Percentiles rank a stretch among this genome's conserved stretches.
Conservation (phyloP, 495 filamentous ascomycete species). For the Apodospora peruviana region DNA sequence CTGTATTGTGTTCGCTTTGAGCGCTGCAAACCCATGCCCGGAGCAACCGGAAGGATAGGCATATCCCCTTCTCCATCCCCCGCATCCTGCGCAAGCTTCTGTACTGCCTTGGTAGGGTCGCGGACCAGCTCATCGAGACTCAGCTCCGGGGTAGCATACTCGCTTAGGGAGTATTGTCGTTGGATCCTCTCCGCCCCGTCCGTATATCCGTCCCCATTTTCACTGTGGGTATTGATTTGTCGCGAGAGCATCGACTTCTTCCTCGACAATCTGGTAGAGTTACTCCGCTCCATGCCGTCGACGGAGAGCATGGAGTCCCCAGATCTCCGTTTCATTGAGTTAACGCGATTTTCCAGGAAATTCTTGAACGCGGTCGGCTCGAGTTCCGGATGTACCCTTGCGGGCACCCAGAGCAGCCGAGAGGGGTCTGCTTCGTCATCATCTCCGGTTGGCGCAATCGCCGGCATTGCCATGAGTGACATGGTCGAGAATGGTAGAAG, state of each 20-base stretch:
- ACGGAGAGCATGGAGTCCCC: conserved; percentile 64
- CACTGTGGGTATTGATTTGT: conserved; percentile 73
- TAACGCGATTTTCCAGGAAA: conserved; percentile 87
- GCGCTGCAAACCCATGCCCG: conserved; percentile 72
- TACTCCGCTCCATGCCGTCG: conserved; percentile 56
- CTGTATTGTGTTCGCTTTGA: conserved; percentile 91
- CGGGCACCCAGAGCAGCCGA: conserved; percentile 91
- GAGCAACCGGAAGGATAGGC: conserved; percentile 75
- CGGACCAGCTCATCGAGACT: conserved; percentile 74
- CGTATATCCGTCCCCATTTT: conserved; percentile 59
- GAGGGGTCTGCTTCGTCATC: conserved; percentile 86
- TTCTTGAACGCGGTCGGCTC: conserved; percentile 96
- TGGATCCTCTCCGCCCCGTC: conserved; percentile 87
- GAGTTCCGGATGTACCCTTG: conserved; percentile 87
- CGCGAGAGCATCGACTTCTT: conserved; percentile 95
- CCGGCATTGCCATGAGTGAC: conserved; percentile 57
- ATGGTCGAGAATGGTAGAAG: conserved; percentile 71
- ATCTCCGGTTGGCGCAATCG: conserved; percentile 66
- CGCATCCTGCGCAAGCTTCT: conserved; percentile 54
- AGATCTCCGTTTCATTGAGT: conserved; percentile 79
- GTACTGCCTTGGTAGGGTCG: conserved; percentile 65
- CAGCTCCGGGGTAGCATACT: conserved; percentile 47
- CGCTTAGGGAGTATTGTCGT: conserved; percentile 60
- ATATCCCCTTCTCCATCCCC: conserved; percentile 56
- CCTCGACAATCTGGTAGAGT: conserved; percentile 63